Evolutionary conservation across 371 early-diverging fungal genomes (phyloP), one percentile per base, ranked within the genome.

Genomic region (Mortierella sp.): DNA sequence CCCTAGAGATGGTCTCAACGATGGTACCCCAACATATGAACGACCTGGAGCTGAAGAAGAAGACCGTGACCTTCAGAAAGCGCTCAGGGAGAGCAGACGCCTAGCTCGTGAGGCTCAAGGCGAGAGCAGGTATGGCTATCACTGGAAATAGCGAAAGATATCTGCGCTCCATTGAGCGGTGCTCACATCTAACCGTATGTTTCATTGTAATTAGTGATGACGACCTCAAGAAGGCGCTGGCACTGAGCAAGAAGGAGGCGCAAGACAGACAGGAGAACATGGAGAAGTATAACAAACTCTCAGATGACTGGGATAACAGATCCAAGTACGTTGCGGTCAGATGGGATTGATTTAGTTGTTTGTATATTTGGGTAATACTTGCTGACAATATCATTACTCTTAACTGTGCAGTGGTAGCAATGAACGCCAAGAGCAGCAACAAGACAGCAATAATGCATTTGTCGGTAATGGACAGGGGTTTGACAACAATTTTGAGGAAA

Each of bases 31-130:
- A 15, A 64, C 56, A 3, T 75, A 86, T 45, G 72, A 83, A n/a
- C 82, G 86, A 35, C 87, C 89, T 17, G 86, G 88, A 10, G 85
- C 83, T 55, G 64, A 86, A 47, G 93, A 91, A 40, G 97, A 96
- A 35, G 97, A 96, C 45, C 79, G 85, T 17, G 95, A 96, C 47
- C 83, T 96, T 37, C 92, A 91, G 66, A 82, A 85, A 59, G 98
- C 98, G 0, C 83, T 97, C 15, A 96, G 94, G 68, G 96, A 95
- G 66, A 94, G 95, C 81, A 89, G 88, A 75, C 88, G 89, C 22
- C 85, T 87, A 64, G 94, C 95, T 0, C 87, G 86, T n/a, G 87
- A 90, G 35, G 86, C 89, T 42, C 87, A 56, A 63, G 73, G 60
- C 84, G 83, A 56, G 66, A 80, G 75, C 83, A 79, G 72, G 76